These are phyloP conservation scores for Mycosarcoma maydis DNA, from an alignment of 1,284 basidiomycete genomes.

Conservation along the genomic window DNA sequence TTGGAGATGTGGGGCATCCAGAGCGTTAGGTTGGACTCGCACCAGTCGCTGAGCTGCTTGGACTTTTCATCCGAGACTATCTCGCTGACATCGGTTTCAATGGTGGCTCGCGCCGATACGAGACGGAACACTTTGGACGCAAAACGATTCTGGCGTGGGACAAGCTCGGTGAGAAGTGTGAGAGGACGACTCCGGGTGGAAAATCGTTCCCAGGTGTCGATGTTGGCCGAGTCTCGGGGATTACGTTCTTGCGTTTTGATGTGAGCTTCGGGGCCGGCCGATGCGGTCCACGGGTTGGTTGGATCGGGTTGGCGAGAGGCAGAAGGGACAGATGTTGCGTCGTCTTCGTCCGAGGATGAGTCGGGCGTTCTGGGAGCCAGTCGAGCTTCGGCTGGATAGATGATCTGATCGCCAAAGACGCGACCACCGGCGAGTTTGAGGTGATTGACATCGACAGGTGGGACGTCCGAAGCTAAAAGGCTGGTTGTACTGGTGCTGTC, in stretches of 20 bases:
- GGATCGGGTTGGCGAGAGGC: background rate
- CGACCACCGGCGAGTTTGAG: constrained; percentile 37
- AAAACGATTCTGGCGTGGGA: constrained; percentile 37
- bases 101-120: constrained; percentile 35
- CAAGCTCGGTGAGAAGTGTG: constrained; percentile 39
- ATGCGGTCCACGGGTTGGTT: background rate
- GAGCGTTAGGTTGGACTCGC: constrained; percentile 33
- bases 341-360: constrained; percentile 23
- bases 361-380: constrained; percentile 33
- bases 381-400: constrained; percentile 30
- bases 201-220: constrained; percentile 41
- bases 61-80: constrained; percentile 32
- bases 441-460: constrained; percentile 11
- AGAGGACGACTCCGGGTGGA: constrained; percentile 36
- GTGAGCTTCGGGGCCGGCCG: constrained; percentile 13
- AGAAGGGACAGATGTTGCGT: constrained; percentile 6
- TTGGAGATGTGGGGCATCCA: constrained; percentile 42
- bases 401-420: constrained; percentile 32
- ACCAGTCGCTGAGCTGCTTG: constrained; percentile 43
- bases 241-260: constrained; percentile 30
- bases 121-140: constrained; percentile 42
- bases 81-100: constrained; percentile 38
- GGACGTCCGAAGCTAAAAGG: constrained; percentile 12
- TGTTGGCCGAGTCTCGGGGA: constrained; percentile 23
- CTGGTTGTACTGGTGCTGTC: constrained; percentile 9